Percentiles rank a stretch among this genome's conserved stretches.
These are phyloP conservation scores for Fagopyrum esculentum DNA, from an alignment of 148 eudicot species.

Conservation along the genomic window DNA sequence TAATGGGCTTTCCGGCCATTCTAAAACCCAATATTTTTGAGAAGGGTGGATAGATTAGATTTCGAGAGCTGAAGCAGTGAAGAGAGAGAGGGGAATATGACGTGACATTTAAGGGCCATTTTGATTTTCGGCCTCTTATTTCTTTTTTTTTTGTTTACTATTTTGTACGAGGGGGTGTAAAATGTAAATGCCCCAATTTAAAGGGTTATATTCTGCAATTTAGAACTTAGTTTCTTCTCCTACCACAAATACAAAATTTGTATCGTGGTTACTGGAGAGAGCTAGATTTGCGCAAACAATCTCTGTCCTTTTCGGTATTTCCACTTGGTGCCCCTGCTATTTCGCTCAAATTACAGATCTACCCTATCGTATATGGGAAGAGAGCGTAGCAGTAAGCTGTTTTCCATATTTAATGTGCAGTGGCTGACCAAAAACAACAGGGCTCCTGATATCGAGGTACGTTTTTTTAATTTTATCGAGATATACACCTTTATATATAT, in stretches of 20 bases:
- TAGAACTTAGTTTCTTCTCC: neutral
- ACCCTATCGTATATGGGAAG: conserved; percentile 4
- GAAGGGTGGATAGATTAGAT: conserved; percentile 6
- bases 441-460: neutral
- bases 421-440: conserved; percentile 11
- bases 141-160: neutral
- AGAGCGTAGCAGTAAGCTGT: neutral
- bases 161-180: too few relatives aligned
- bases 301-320: conserved; percentile 8
- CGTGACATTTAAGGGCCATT: conserved; percentile 7
- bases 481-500: neutral
- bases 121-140: conserved; percentile 3
- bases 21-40: neutral
- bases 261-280: neutral
- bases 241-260: conserved; percentile 7
- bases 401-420: conserved; percentile 8
- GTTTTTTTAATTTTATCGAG: neutral
- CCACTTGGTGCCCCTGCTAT: conserved; percentile 9
- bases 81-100: neutral
- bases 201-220: neutral
- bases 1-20: neutral
- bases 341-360: neutral
- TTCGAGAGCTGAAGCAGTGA: conserved; percentile 1
- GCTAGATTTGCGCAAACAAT: conserved; percentile 24
- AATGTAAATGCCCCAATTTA: neutral